Evolutionary conservation across 805 yeast species (phyloP).

Genomic region (Suhomyces pyralidae): DNA sequence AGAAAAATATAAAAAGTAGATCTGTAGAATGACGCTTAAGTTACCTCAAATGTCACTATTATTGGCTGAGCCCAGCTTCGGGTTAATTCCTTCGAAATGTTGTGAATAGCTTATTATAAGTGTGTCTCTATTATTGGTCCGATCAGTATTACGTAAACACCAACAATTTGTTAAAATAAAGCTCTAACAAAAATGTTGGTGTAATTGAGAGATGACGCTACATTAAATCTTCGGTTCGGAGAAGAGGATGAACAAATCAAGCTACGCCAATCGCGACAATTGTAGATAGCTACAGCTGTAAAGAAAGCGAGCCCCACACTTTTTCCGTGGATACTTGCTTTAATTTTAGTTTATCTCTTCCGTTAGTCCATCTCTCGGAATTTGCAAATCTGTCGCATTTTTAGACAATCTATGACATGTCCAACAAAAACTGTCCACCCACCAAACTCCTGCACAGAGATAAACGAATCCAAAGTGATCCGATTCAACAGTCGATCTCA

Average conservation of each 20-base stretch:
- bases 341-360: not conserved
- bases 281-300: not conserved
- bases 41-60: no score
- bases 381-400: not conserved
- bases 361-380: not conserved
- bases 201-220: not conserved
- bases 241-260: not conserved
- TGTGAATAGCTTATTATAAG: not conserved
- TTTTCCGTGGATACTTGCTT: not conserved
- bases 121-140: not conserved
- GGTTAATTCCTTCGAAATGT: not conserved
- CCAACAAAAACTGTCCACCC: not conserved
- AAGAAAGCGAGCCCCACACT: not conserved
- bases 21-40: not conserved
- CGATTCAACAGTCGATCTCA: not conserved
- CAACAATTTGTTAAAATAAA: not conserved
- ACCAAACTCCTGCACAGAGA: not conserved
- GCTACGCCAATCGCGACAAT: not conserved
- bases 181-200: slow-evolving; percentile 1
- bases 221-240: not conserved
- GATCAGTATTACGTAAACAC: slow-evolving; percentile 1
- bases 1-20: not conserved
- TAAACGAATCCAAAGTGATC: not conserved
- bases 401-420: not conserved
- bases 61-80: not conserved